phyloP scores from a whole-genome alignment of 352 stramenopile species.

The Saprolegnia diclina region DNA sequence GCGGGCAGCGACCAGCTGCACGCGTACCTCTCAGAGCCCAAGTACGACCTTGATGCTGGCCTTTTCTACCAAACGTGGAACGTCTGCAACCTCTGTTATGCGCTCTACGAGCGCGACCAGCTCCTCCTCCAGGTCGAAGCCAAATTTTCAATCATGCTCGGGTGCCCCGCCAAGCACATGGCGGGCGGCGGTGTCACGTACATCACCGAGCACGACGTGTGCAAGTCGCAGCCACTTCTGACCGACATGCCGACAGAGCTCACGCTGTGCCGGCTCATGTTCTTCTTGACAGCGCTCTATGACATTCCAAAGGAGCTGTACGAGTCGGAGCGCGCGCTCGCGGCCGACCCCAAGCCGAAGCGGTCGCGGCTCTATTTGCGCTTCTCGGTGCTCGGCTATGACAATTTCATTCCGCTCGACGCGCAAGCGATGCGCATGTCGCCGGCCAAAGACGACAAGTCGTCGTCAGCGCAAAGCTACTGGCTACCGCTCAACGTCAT shows the following conservation, averaged over 20 bases:
- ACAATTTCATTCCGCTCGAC: conserved; percentile 66
- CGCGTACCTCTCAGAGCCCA: conserved; percentile 9
- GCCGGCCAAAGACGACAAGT: conserved; percentile 11
- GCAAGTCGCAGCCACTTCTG: conserved; percentile 39
- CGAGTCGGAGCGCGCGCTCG: conserved; percentile 46
- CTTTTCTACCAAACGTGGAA: conserved; percentile 70
- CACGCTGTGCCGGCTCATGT: conserved; percentile 66
- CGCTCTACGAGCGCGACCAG: conserved; percentile 79
- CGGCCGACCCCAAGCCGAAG: conserved; percentile 2
- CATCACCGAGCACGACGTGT: conserved; percentile 40
- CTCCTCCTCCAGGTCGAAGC: conserved; percentile 62
- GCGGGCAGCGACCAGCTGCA: conserved; percentile 16
- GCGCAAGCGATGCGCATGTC: conserved; percentile 46
- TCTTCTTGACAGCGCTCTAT: conserved; percentile 78
- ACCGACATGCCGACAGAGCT: conserved; percentile 49
- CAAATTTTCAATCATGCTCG: conserved; percentile 50
- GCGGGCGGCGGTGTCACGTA: conserved; percentile 41
- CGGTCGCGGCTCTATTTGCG: conserved; percentile 59
- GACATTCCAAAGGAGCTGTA: conserved; percentile 72
- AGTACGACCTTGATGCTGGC: conserved; percentile 17
- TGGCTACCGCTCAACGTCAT: conserved; percentile 73
- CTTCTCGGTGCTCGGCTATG: conserved; percentile 65
- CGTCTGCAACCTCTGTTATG: conserved; percentile 78
- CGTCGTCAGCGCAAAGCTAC: conserved; percentile 42
- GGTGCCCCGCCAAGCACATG: conserved; percentile 36